phyloP scores from a whole-genome alignment of 176 grass and related monocot genomes.

The Pharus latifolius region DNA sequence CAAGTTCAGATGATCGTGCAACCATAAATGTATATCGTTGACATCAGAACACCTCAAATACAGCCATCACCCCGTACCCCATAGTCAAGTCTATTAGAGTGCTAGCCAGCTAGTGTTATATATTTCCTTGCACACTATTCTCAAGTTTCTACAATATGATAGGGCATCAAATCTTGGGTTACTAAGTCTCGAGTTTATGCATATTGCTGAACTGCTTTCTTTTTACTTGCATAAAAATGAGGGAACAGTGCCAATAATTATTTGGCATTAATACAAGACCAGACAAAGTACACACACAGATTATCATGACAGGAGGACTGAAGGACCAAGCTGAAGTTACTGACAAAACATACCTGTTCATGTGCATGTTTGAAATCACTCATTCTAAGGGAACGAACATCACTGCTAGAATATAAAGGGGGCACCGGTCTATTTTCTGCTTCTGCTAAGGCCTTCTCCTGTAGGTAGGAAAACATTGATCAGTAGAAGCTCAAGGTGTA shows the following conservation, averaged over 20 bases:
- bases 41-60: background rate
- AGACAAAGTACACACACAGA: too few species aligned
- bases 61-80: background rate
- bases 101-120: background rate
- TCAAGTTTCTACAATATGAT: background rate
- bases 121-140: background rate
- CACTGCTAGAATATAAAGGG: constrained; percentile 39
- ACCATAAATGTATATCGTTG: background rate
- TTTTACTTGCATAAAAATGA: too few species aligned
- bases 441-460: constrained; percentile 64
- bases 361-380: constrained; percentile 80
- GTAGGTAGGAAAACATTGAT: constrained; percentile 12
- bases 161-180: background rate
- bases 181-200: background rate
- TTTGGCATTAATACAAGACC: too few species aligned
- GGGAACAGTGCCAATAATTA: too few species aligned
- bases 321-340: too few species aligned
- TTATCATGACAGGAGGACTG: too few species aligned
- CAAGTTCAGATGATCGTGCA: constrained; percentile 6
- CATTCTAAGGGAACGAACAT: constrained; percentile 56
- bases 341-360: constrained; percentile 77
- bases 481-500: background rate
- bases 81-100: background rate
- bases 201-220: background rate
- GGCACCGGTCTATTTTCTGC: constrained; percentile 54